phyloP scores from a whole-genome alignment of 2,329 filamentous ascomycete species.

The Nigrospora osmanthi region DNA sequence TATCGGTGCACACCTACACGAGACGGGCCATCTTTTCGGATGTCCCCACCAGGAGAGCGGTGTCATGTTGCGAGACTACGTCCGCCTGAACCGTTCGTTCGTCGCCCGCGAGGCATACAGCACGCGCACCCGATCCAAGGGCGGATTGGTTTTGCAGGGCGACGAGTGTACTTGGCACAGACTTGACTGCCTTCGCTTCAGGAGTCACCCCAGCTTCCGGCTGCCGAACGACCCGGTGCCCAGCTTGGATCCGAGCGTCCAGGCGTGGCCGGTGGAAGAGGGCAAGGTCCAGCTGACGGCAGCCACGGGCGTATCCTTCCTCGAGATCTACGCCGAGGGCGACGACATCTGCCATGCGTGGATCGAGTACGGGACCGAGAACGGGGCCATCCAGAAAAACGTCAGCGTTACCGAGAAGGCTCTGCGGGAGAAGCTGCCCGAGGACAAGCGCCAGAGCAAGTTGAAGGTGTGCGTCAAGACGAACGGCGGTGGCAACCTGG shows the following conservation, averaged over 20 bases:
- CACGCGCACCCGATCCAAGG: slow-evolving; percentile 77
- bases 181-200: slow-evolving; percentile 80
- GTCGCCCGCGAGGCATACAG: slow-evolving; percentile 75
- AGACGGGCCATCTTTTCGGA: slow-evolving; percentile 83
- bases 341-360: slow-evolving; percentile 74
- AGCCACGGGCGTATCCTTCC: slow-evolving; percentile 71
- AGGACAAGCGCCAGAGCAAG: slow-evolving; percentile 62
- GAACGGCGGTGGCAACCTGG: slow-evolving; percentile 63
- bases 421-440: slow-evolving; percentile 62
- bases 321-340: slow-evolving; percentile 75
- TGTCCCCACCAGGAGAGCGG: slow-evolving; percentile 84
- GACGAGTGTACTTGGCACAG: slow-evolving; percentile 92
- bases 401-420: slow-evolving; percentile 68
- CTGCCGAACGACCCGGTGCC: slow-evolving; percentile 65
- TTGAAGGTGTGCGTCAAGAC: slow-evolving; percentile 71
- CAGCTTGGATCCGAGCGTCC: slow-evolving; percentile 65
- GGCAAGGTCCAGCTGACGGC: slow-evolving; percentile 71
- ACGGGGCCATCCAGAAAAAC: slow-evolving; percentile 59
- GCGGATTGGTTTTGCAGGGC: slow-evolving; percentile 62
- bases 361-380: slow-evolving; percentile 68
- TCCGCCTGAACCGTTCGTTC: slow-evolving; percentile 77
- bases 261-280: slow-evolving; percentile 78
- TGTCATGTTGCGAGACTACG: slow-evolving; percentile 88
- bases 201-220: slow-evolving; percentile 82
- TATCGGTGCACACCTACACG: slow-evolving; percentile 87